Evolutionary conservation across 1,284 basidiomycete genomes (phyloP).

Genomic region (Sporisorium scitamineum): DNA sequence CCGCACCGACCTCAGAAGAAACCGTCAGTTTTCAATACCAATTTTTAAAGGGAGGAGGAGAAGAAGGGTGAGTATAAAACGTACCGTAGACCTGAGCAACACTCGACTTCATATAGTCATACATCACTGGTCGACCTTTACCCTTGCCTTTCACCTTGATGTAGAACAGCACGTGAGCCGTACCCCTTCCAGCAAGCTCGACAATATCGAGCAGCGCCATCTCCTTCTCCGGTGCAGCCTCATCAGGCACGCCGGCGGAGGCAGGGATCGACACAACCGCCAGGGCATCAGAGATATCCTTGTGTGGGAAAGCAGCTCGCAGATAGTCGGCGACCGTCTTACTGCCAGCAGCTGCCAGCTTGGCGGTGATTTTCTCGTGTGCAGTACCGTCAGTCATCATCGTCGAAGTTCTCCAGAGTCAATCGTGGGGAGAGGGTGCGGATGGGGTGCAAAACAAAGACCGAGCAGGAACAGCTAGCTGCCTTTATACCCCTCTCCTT

Average conservation of each 20-base stretch:
- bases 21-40: neutral
- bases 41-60: neutral
- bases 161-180: conserved; percentile 20
- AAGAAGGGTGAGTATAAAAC: conserved; percentile 1
- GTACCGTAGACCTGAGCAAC: conserved; percentile 39
- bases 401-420: no score
- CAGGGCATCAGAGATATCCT: neutral
- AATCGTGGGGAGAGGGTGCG: no score
- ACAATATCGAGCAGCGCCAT: neutral
- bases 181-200: neutral
- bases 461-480: neutral
- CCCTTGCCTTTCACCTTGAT: conserved; percentile 36
- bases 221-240: neutral
- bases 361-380: neutral
- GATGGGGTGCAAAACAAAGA: no score
- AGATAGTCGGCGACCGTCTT: conserved; percentile 6
- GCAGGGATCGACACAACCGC: neutral
- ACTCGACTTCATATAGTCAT: neutral
- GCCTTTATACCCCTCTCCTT: neutral
- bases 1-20: neutral
- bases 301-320: neutral
- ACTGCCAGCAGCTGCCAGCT: conserved; percentile 4
- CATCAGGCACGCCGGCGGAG: neutral
- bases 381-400: neutral
- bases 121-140: conserved; percentile 25